phyloP scores from a whole-genome alignment of 306 rosid species.

The Datisca glomerata region DNA sequence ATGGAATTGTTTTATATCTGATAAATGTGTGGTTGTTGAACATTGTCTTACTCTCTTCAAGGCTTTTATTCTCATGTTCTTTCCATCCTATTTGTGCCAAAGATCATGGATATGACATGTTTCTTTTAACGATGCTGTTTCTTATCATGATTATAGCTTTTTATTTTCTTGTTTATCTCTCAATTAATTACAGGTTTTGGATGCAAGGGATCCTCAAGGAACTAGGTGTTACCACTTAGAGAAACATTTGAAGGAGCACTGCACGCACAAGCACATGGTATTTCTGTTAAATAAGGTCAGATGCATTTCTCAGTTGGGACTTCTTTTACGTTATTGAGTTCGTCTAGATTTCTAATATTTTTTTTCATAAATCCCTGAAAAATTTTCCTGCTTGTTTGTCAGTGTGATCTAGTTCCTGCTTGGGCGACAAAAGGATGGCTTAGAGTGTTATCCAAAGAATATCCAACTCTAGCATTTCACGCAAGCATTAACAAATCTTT shows the following conservation, averaged over 20 bases:
- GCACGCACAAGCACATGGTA: slow-evolving; percentile 82
- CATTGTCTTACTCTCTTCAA: no score
- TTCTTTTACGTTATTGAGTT: no score
- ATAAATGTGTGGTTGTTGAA: no score
- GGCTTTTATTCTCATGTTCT: no score
- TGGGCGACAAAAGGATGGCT: slow-evolving; percentile 98
- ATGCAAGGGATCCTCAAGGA: slow-evolving; percentile 93
- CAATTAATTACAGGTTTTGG: slow-evolving; percentile 56
- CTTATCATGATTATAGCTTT: no score
- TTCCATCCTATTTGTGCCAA: no score
- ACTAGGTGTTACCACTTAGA: slow-evolving; percentile 92
- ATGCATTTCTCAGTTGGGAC: background rate
- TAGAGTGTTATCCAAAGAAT: slow-evolving; percentile 69
- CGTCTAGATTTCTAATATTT: no score
- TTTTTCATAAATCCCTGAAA: no score
- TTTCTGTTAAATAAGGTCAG: slow-evolving; percentile 79
- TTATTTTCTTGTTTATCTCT: background rate
- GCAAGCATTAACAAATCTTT: slow-evolving; percentile 90
- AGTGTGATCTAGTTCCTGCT: slow-evolving; percentile 89
- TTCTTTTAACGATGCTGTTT: no score
- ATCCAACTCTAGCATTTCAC: slow-evolving; percentile 91
- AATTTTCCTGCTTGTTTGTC: slow-evolving; percentile 8
- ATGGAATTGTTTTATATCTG: no score
- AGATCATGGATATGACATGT: no score
- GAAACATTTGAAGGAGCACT: slow-evolving; percentile 85